Evolutionary conservation across 495 filamentous ascomycete species (phyloP).

Genomic region (Mytilinidion resinicola): DNA sequence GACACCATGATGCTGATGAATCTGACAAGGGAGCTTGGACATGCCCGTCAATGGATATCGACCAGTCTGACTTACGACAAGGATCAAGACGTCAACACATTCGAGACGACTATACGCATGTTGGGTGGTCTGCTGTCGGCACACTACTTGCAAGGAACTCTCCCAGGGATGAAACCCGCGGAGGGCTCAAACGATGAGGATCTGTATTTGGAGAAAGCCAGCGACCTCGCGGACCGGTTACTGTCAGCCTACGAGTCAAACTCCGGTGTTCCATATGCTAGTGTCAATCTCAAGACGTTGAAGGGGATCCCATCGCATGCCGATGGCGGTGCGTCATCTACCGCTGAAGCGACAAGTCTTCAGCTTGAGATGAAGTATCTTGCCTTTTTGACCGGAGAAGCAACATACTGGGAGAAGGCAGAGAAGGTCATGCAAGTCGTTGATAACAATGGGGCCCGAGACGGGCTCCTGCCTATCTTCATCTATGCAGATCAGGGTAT

Average conservation of each 20-base stretch:
- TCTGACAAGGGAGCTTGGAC: constrained; percentile 72
- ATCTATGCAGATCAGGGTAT: constrained; percentile 70
- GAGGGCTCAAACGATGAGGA: constrained; percentile 67
- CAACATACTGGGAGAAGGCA: constrained; percentile 79
- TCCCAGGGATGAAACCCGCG: constrained; percentile 33
- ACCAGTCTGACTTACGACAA: constrained; percentile 77
- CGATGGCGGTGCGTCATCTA: constrained; percentile 87
- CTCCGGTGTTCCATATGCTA: constrained; percentile 83
- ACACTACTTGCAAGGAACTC: constrained; percentile 72
- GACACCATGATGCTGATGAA: constrained; percentile 99
- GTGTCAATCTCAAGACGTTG: constrained; percentile 74
- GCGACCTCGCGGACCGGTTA: constrained; percentile 82
- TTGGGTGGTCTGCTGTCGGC: constrained; percentile 89
- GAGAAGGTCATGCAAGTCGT: constrained; percentile 89
- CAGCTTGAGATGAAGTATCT: constrained; percentile 98
- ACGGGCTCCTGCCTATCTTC: constrained; percentile 87
- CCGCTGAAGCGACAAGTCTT: constrained; percentile 82
- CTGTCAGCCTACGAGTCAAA: constrained; percentile 79
- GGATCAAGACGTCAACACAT: constrained; percentile 92
- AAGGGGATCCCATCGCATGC: constrained; percentile 70
- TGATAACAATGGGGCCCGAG: constrained; percentile 67
- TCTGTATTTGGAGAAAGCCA: constrained; percentile 91
- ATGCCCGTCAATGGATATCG: constrained; percentile 89
- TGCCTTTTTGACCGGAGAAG: constrained; percentile 88
- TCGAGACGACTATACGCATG: constrained; percentile 98